Base-by-base conservation (phyloP, 2,329 filamentous ascomycete genomes). In the Apiospora koreana region DNA sequence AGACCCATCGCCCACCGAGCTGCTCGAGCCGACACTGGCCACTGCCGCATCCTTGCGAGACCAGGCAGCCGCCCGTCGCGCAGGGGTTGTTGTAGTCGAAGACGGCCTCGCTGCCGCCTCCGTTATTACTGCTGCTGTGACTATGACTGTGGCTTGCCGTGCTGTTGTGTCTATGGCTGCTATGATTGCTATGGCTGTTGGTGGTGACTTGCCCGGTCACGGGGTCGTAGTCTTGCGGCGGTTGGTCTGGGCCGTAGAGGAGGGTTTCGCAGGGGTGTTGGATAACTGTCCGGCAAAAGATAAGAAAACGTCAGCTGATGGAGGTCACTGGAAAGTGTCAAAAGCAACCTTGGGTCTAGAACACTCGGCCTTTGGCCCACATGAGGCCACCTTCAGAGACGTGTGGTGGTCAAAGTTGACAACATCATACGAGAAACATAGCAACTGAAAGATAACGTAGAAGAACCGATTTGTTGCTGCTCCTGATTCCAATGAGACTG, bases 1-100 rank as follows among this genome's bases (percentile, higher is more conserved):
- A 88, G 18, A 78, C 74, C 86, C 87, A 88, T 9, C 80, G 73
- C 0, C 85, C 83, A 41, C 82, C 80, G 8, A 88, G 83, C 66
- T 87, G 84, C 68, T 83, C 79, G 1, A 87, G 80, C 12, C 85
- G 81, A 73, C 86, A 88, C 25, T 77, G 79, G 10, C 86, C 86
- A 5, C 83, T 83, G 46, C 77, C 81, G 78, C 87, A 88, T 50
- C 83, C 79, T 2, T 82, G 81, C 10, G 82, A 83, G 42, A 82
- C 72, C 23, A 85, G 80, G 76, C 86, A 88, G 48, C 80, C 81
- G 28, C 84, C 83, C 48, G 81, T 77, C 41, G 79, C 80, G 73
- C 86, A 87, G 16, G 84, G 85, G 74, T 85, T 79, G 68, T 76
- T 78, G 74, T 80, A 78, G 76, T 83, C 78, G 67, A 82, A 71